These are phyloP conservation scores for Neurospora crassa DNA, from an alignment of 2,329 filamentous ascomycete genomes.

Conservation along the genomic window DNA sequence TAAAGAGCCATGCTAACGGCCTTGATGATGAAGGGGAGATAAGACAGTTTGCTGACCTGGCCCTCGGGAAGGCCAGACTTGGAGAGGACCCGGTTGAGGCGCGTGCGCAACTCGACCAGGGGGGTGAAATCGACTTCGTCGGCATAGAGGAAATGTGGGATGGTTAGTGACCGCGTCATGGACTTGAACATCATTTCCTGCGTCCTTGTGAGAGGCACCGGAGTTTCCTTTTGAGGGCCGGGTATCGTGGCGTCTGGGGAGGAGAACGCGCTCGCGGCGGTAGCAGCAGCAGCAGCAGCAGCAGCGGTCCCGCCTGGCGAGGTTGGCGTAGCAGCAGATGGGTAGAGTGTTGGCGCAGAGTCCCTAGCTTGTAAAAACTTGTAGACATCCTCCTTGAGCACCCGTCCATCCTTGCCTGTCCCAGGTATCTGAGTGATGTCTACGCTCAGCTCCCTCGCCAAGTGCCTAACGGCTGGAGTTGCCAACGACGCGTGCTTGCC, in stretches of 20 bases:
- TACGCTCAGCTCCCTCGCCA: constrained; percentile 70
- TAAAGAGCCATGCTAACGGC: constrained; percentile 78
- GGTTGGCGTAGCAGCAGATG: background rate
- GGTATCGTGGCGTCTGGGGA: constrained; percentile 19
- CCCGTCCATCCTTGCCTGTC: constrained; percentile 82
- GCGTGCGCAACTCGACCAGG: constrained; percentile 61
- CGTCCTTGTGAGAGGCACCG: constrained; percentile 61
- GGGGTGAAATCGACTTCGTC: constrained; percentile 78
- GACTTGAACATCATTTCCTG: constrained; percentile 94
- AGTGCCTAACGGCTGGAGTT: constrained; percentile 83
- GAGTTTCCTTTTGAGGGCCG: constrained; percentile 56
- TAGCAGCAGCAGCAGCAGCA: background rate
- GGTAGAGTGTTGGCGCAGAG: constrained; percentile 15
- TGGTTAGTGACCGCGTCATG: constrained; percentile 85
- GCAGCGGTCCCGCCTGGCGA: background rate
- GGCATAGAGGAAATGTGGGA: constrained; percentile 92
- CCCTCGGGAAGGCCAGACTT: constrained; percentile 34
- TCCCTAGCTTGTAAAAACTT: constrained; percentile 52
- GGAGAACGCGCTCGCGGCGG: constrained; percentile 2
- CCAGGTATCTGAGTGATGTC: constrained; percentile 71
- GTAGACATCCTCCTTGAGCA: constrained; percentile 86
- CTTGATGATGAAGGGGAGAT: constrained; percentile 92
- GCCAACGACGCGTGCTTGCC: constrained; percentile 67
- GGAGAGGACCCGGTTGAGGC: constrained; percentile 58
- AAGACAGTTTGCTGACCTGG: constrained; percentile 62